These are phyloP conservation scores for Arctium lappa DNA, from an alignment of 129 eudicot genomes.

Conservation along the genomic window DNA sequence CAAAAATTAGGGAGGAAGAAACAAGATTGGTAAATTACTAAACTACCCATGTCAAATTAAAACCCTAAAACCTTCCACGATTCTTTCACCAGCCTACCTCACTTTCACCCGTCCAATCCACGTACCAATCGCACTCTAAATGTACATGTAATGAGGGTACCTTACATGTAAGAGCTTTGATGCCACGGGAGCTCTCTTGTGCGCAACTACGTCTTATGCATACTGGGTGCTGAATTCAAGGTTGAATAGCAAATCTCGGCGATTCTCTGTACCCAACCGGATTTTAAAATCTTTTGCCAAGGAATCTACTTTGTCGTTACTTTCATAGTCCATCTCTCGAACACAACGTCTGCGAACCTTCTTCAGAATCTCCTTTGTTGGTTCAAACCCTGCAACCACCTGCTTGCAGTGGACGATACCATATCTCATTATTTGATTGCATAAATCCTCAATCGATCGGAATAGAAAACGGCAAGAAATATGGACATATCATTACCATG, in stretches of 20 bases:
- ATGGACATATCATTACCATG: conserved; percentile 52
- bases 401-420: conserved; percentile 22
- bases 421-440: background rate
- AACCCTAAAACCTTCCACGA: background rate
- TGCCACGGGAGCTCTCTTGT: conserved; percentile 11
- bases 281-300: conserved; percentile 51
- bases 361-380: conserved; percentile 66
- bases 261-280: conserved; percentile 65
- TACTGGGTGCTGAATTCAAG: conserved; percentile 51
- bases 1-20: background rate
- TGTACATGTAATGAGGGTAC: background rate
- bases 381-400: conserved; percentile 68
- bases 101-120: background rate
- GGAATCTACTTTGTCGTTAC: conserved; percentile 42
- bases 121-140: background rate
- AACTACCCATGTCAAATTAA: background rate
- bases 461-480: background rate
- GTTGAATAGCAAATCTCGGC: conserved; percentile 63
- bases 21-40: background rate
- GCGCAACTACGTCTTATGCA: conserved; percentile 28
- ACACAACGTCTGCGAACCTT: conserved; percentile 76
- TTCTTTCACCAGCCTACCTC: background rate
- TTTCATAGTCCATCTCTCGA: conserved; percentile 71
- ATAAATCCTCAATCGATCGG: conserved; percentile 1
- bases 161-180: conserved; percentile 19